These are phyloP conservation scores for Alternaria infectoria DNA, from an alignment of 2,329 filamentous ascomycete species.

Conservation along the genomic window DNA sequence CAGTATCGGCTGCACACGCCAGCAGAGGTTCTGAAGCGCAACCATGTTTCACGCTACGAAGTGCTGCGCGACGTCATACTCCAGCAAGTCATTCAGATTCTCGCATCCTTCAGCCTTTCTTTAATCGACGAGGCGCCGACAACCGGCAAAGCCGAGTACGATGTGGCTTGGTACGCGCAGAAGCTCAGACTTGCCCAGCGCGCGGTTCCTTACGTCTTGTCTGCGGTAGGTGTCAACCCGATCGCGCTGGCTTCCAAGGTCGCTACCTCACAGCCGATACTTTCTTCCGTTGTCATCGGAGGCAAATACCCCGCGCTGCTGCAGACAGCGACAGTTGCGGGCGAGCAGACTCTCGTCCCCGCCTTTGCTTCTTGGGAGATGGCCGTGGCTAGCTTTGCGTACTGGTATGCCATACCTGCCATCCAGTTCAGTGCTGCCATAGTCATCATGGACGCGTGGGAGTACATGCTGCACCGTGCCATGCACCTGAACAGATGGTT, in stretches of 20 bases:
- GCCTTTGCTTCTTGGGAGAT: slow-evolving; percentile 88
- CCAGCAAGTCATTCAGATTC: slow-evolving; percentile 88
- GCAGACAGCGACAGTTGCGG: slow-evolving; percentile 62
- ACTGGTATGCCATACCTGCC: slow-evolving; percentile 77
- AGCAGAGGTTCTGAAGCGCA: slow-evolving; percentile 84
- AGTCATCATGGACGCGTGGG: slow-evolving; percentile 89
- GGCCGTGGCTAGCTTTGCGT: slow-evolving; percentile 74
- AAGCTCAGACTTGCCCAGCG: slow-evolving; percentile 80
- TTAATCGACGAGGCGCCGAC: slow-evolving; percentile 76
- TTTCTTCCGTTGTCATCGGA: slow-evolving; percentile 78
- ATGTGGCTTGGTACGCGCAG: slow-evolving; percentile 88
- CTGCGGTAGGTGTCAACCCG: slow-evolving; percentile 77
- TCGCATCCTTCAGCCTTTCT: slow-evolving; percentile 70
- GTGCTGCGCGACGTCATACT: slow-evolving; percentile 89
- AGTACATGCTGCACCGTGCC: slow-evolving; percentile 93
- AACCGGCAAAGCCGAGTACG: slow-evolving; percentile 79
- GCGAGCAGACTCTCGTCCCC: slow-evolving; percentile 62
- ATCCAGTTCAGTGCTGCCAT: slow-evolving; percentile 79
- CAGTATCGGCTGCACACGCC: slow-evolving; percentile 95
- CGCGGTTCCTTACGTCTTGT: slow-evolving; percentile 74
- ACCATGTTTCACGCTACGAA: slow-evolving; percentile 83
- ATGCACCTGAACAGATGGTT: slow-evolving; percentile 99
- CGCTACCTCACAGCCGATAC: slow-evolving; percentile 70
- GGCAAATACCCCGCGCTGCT: slow-evolving; percentile 79
- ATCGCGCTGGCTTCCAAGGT: slow-evolving; percentile 76